phyloP scores from a whole-genome alignment of 768 basidiomycete genomes.

The Mrakia gelida region DNA sequence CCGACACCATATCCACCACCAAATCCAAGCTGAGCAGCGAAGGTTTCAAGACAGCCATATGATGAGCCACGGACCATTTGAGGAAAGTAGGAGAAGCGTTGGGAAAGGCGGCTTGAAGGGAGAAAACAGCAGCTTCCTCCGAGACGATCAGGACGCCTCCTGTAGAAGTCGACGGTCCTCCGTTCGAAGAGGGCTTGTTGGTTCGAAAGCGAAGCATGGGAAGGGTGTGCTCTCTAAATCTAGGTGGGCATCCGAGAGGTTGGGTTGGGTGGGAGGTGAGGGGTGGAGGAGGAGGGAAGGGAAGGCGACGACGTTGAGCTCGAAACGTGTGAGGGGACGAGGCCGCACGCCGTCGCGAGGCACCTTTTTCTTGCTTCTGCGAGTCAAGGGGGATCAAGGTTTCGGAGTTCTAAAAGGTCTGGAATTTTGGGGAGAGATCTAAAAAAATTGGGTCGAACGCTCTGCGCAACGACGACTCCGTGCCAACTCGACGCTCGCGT shows the following conservation, averaged over 20 bases:
- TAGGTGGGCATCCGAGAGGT: neutral
- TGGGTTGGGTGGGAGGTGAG: neutral
- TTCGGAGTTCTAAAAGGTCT: too few relatives aligned
- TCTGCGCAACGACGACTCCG: too few relatives aligned
- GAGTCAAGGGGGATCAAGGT: too few relatives aligned
- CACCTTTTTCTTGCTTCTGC: too few relatives aligned
- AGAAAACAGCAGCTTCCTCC: neutral
- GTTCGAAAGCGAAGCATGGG: conserved; percentile 12
- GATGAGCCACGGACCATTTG: conserved; percentile 21
- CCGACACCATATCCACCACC: conserved; percentile 19
- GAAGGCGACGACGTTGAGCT: neutral
- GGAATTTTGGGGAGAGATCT: too few relatives aligned
- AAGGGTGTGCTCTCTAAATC: too few relatives aligned
- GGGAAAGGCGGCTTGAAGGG: conserved; percentile 13
- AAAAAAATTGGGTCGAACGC: too few relatives aligned
- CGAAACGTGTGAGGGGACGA: too few relatives aligned
- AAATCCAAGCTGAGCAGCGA: neutral
- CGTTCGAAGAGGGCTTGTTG: neutral
- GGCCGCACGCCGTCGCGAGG: too few relatives aligned
- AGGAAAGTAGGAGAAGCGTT: conserved; percentile 16
- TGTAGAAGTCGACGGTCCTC: neutral
- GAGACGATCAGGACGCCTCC: neutral
- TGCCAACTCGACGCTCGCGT: too few relatives aligned
- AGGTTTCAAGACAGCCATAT: neutral
- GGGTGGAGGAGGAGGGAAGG: neutral